phyloP scores from a whole-genome alignment of 257 asterid species.

The Coffea eugenioides region DNA sequence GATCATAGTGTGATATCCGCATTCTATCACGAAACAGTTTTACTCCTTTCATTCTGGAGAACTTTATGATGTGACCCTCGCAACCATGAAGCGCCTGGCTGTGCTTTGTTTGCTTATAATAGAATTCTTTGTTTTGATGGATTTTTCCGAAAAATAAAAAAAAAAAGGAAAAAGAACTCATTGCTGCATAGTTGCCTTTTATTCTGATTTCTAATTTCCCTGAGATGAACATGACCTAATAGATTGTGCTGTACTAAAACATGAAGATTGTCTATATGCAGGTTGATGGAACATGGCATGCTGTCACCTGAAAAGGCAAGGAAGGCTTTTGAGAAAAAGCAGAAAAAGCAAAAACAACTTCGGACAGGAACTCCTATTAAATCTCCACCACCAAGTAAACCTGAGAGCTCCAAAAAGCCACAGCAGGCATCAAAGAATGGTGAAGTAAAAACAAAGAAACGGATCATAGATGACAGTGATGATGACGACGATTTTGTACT shows the following conservation, averaged over 20 bases:
- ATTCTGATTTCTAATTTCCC: neutral
- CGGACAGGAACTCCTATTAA: constrained; percentile 68
- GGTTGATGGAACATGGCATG: constrained; percentile 95
- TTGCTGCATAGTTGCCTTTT: neutral
- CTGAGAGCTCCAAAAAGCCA: constrained; percentile 57
- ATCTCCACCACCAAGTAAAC: constrained; percentile 46
- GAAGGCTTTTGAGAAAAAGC: constrained; percentile 77
- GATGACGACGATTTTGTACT: constrained; percentile 62
- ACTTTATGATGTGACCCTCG: neutral
- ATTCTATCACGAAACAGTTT: neutral
- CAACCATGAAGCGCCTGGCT: neutral
- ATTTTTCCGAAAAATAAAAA: neutral
- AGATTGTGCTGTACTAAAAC: neutral
- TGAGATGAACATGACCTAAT: neutral
- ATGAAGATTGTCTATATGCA: constrained; percentile 16
- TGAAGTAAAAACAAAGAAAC: constrained; percentile 60
- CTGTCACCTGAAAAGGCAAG: constrained; percentile 75
- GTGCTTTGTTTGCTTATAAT: neutral
- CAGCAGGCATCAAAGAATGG: constrained; percentile 55
- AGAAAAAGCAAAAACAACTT: constrained; percentile 76
- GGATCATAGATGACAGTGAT: constrained; percentile 45
- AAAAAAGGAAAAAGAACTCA: neutral
- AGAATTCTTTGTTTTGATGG: neutral
- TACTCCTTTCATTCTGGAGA: neutral
- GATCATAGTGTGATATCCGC: neutral